Base-by-base conservation (phyloP, 495 filamentous ascomycete genomes). In the Baudoinia panamericana region DNA sequence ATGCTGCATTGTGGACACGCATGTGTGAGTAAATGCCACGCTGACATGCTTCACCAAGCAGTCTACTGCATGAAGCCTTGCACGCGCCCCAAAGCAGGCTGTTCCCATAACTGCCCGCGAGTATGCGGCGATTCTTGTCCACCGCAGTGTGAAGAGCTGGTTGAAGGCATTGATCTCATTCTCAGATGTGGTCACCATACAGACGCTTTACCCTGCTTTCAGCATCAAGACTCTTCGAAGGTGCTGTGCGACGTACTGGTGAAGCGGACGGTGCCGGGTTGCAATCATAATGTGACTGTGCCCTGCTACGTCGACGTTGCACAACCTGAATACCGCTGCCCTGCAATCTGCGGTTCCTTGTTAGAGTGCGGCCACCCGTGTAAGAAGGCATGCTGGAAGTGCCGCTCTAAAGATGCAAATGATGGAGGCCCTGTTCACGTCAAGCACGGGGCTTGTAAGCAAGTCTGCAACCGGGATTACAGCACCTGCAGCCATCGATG, bases 11-110 rank as follows among this genome's bases (percentile, higher is more conserved):
- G 84, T 49, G 84, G 84, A 0, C 82, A 90, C 61, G 52, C 67
- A 0, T 93, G 84, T 52, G 52, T 59, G 16, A 70, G 69, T 22
- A 75, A 70, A 51, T 88, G 82, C 47, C 84, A 93, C 60, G 76
- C 81, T 0, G 56, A 72, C 4, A 21, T 64, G 1, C 58, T 87
- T 8, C 83, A 88, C 50, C 56, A 72, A 10, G 71, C 69, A 4
- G 68, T 78, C 15, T 55, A 56, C 15, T 90, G 82, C 46, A 56
- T 69, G 15, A 69, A 82, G 52, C 58, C 59, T 2, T 87, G 82
- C 27, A 67, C 58, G 4, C 60, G 76, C n/a, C 55, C 62, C 0
- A 69, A 64, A 27, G 59, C 56, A 25, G 64, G 68, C 7, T 87
- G 82, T 41, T 51, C 60, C 3, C 81, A 87, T 50, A 22, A 62